Evolutionary conservation across 257 asterid genomes (phyloP), one percentile per base, ranked within the genome.

Genomic region (Verbascum thapsus): DNA sequence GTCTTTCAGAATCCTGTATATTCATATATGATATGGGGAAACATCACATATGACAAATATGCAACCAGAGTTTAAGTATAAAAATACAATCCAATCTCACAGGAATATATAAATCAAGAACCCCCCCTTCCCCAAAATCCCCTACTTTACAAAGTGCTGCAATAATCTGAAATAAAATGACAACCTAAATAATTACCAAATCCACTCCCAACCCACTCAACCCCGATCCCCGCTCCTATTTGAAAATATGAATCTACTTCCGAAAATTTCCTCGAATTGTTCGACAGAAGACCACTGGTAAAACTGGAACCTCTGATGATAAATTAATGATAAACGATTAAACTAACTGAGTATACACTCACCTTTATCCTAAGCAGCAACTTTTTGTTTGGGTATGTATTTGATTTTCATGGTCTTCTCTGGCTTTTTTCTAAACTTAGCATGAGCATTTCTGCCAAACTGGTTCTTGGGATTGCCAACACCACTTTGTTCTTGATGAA

Each of bases 341-440:
- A 39, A 20, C 84, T 77, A 74, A 77, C 74, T 39, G 51, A 60
- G 15, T 61, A 73, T 72, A 66, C 52, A 61, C 60, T 62, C 77
- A 12, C 50, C 68, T 67, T 65, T 49, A 59, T 56, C 75, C 84
- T 84, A 81, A 0, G 72, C 78, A 44, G 37, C 69, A 34, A 74
- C 71, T 73, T 82, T 90, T 58, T 74, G 94, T 67, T 78, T 85
- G 9, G 81, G 89, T 53, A 83, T 80, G 81, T 80, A 87, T 71
- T 76, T 80, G 17, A 63, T 61, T 70, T 85, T 84, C 51, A 62
- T 54, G 34, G 77, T 75, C 76, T 74, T 79, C 55, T 76, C 86
- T 12, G 78, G 65, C 72, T 76, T 85, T 48, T 67, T 75, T 59
- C 74, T 68, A 51, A 42, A 16, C 62, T 80, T 78, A 13, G 37